These are phyloP conservation scores for Theobroma cacao DNA, from an alignment of 345 rosid genomes.

Conservation along the genomic window DNA sequence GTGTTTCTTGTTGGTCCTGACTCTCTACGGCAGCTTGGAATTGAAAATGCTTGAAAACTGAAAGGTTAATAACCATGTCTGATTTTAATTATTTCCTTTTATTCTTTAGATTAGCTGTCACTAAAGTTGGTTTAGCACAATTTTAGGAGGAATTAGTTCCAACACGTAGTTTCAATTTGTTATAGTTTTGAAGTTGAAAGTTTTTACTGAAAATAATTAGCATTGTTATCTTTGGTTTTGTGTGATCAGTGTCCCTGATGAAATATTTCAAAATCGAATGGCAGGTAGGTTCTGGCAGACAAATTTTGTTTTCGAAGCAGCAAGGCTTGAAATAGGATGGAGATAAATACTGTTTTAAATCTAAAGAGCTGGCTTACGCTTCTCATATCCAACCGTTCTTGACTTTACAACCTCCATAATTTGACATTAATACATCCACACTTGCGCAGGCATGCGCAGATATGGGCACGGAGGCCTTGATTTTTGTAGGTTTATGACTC, in stretches of 20 bases:
- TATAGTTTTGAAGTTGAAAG: background rate
- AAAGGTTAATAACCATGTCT: background rate
- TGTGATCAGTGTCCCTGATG: constrained; percentile 20
- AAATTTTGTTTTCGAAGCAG: no score
- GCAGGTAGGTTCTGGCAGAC: background rate
- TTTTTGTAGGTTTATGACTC: background rate
- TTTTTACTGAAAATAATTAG: background rate
- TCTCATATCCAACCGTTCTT: background rate
- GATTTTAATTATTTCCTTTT: background rate
- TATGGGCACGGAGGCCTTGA: background rate
- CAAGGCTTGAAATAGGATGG: background rate
- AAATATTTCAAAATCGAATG: background rate
- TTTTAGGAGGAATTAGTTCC: background rate
- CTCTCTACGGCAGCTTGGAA: constrained; percentile 60
- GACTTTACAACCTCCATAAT: background rate
- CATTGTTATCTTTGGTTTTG: background rate
- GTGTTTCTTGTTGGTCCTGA: constrained; percentile 75
- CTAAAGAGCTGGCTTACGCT: background rate
- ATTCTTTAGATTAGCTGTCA: background rate
- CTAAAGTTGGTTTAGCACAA: background rate
- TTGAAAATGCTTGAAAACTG: constrained; percentile 40
- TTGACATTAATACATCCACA: background rate
- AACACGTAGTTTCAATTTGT: background rate
- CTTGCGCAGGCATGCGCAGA: background rate
- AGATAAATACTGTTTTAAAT: background rate